Base-by-base conservation (phyloP, 2,329 filamentous ascomycete species). In the Diaporthe destruens region DNA sequence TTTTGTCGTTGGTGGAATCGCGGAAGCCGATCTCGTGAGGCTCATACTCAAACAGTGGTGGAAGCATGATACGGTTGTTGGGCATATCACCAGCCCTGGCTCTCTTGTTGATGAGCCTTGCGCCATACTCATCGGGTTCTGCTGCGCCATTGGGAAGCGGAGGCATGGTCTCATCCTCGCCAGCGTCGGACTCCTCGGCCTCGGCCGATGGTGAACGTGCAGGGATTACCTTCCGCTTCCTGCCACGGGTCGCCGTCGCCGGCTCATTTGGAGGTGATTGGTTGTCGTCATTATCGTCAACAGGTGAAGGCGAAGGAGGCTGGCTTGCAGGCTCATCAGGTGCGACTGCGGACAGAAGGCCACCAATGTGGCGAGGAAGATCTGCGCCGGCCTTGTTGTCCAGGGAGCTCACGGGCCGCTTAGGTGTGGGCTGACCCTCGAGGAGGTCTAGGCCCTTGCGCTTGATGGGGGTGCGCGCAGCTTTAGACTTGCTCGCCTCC, bases 11-110 rank as follows among this genome's bases (percentile, higher is more conserved):
- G 74, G 85, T 85, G 5, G 87, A 88, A 76, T 90, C 89, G 29
- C 87, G 85, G 78, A 89, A 90, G 18, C 89, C 89, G 74, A 91
- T 90, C 77, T 90, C 88, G 72, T 85, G 82, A 11, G 86, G 81
- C 49, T 87, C 83, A 71, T 85, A 90, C 67, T 84, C 80, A 74
- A 87, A 87, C 0, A 84, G 75, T 8, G 81, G 81, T 14, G 87
- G 87, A 55, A 89, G 80, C 76, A 90, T 84, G 71, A 90, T 85
- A 34, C 86, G 88, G 76, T 88, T 89, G 77, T 86, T 85, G 34
- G 83, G 79, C 47, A 78, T 77, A n/a, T 77, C 78, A 65, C 83
- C 82, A 39, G 80, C 80, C 6, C 81, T 83, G 74, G 81, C 79
- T 51, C 79, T 75, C 73, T 80, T 80, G 51, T 81, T 83, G 65